A percentile compares a stretch with the other conserved stretches of the same genome.
Conservation (phyloP, 441 rosid genomes). For the Erysimum pusillum region DNA sequence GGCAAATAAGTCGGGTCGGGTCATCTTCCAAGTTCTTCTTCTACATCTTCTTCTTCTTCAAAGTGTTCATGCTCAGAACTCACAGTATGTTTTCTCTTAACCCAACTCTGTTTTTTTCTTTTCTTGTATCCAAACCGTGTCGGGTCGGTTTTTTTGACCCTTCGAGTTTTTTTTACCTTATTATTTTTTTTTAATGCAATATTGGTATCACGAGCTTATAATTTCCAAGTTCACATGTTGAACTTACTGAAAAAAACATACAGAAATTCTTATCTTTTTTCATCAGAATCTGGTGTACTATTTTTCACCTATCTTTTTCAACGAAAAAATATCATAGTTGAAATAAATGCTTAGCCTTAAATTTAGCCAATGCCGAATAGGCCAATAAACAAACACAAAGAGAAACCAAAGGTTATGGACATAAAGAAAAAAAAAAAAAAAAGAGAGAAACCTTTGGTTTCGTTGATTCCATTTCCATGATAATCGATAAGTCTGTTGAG, state of each 20-base stretch:
- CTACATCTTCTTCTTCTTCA: constrained; percentile 40
- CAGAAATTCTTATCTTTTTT: constrained; percentile 33
- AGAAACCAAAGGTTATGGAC: not conserved
- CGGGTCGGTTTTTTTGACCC: constrained; percentile 30
- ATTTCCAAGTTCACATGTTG: constrained; percentile 45
- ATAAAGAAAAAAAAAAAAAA: too few species aligned
- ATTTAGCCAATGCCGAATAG: not conserved
- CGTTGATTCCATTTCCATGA: constrained; percentile 19
- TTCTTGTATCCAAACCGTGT: constrained; percentile 9
- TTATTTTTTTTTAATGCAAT: not conserved
- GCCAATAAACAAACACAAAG: constrained; percentile 13
- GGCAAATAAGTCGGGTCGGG: constrained; percentile 18
- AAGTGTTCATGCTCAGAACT: constrained; percentile 40
- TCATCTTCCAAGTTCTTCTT: constrained; percentile 38
- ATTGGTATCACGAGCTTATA: constrained; percentile 13
- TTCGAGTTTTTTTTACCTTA: not conserved
- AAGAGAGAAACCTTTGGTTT: constrained; percentile 27
- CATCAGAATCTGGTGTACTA: constrained; percentile 39
- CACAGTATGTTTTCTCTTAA: constrained; percentile 39
- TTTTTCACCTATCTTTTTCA: not conserved
- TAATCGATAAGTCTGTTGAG: not conserved
- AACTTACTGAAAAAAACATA: constrained; percentile 35
- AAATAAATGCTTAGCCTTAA: not conserved
- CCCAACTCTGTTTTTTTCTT: constrained; percentile 34
- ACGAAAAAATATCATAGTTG: not conserved